Percentiles rank a stretch among this genome's conserved stretches.
Conservation (phyloP, 306 rosid genomes). For the Begonia loranthoides region DNA sequence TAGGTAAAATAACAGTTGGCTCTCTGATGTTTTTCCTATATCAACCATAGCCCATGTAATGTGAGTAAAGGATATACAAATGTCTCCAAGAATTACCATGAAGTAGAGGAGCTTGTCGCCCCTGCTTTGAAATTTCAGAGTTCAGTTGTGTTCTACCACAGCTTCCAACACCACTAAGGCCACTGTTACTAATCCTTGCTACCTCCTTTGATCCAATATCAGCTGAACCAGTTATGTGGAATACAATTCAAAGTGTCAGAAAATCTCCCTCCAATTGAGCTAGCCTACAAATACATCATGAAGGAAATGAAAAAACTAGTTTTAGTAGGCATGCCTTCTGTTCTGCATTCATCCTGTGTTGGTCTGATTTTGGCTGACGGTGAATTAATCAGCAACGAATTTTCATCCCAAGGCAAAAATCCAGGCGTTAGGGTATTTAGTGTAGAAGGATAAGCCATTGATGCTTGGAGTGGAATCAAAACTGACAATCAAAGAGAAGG, state of each 20-base stretch:
- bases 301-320: slow-evolving; percentile 3
- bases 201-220: slow-evolving; percentile 62
- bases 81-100: slow-evolving; percentile 38
- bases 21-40: too few relatives aligned
- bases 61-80: not conserved
- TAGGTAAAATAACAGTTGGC: slow-evolving; percentile 2
- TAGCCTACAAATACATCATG: slow-evolving; percentile 2
- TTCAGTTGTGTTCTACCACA: slow-evolving; percentile 20
- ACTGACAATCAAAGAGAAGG: slow-evolving; percentile 32
- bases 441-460: slow-evolving; percentile 54
- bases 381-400: slow-evolving; percentile 34
- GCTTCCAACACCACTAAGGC: slow-evolving; percentile 36
- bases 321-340: slow-evolving; percentile 40
- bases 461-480: slow-evolving; percentile 60
- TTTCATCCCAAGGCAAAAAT: slow-evolving; percentile 62
- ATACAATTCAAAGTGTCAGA: slow-evolving; percentile 34
- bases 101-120: slow-evolving; percentile 34
- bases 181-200: slow-evolving; percentile 26
- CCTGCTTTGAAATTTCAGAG: slow-evolving; percentile 36
- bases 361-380: slow-evolving; percentile 21
- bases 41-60: too few relatives aligned
- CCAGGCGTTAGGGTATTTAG: slow-evolving; percentile 34
- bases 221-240: slow-evolving; percentile 57
- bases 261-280: slow-evolving; percentile 23
- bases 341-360: slow-evolving; percentile 43